Base-by-base conservation (phyloP, 2,329 filamentous ascomycete species). In the Hirsutella minnesotensis region DNA sequence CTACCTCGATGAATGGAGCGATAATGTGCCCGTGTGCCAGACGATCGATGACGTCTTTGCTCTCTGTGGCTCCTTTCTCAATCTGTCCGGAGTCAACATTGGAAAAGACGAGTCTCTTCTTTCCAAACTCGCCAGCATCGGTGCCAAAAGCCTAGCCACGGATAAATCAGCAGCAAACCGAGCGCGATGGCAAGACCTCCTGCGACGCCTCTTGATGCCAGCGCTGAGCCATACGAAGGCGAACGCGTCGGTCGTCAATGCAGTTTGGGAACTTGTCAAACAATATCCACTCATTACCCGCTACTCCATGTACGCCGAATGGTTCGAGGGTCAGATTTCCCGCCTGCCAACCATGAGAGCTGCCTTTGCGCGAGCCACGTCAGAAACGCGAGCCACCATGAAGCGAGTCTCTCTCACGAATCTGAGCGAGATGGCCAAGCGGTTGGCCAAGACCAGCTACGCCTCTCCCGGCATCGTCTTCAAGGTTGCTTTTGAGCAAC, bases 1-100 rank as follows among this genome's bases (percentile, higher is more conserved):
- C 58, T 98, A 98, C 61, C 95, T 92, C 81, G 88, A 95, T 46
- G 92, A 96, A 52, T 98, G 92, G 92, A 74, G 81, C 3, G 90
- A 96, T 61, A 94, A 92, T 49, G 73, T 98, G 38, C 94, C 92
- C 1, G 67, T 95, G 18, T 98, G 92, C 56, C 89, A 94, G 58
- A 84, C 72, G 2, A 79, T 95, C 5, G 87, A 95, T 48, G 92
- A 98, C 56, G 74, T 98, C 13, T 92, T 96, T 60, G 80, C 82
- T 3, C 75, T 95, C 1, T 94, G 88, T 60, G 77, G 79, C 45
- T 89, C 87, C 1, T 73, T 98, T 19, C 68, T 95, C 38, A 94
- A 92, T 50, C 67, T 90, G 20, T 83, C 89, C 0, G 90, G 92
- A 2, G 81, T 94, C 48, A 88, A 87, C 56, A 90, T 96, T 49